Evolutionary conservation across 345 rosid species (phyloP), one percentile per base, ranked within the genome.

Genomic region (Ricinus communis): DNA sequence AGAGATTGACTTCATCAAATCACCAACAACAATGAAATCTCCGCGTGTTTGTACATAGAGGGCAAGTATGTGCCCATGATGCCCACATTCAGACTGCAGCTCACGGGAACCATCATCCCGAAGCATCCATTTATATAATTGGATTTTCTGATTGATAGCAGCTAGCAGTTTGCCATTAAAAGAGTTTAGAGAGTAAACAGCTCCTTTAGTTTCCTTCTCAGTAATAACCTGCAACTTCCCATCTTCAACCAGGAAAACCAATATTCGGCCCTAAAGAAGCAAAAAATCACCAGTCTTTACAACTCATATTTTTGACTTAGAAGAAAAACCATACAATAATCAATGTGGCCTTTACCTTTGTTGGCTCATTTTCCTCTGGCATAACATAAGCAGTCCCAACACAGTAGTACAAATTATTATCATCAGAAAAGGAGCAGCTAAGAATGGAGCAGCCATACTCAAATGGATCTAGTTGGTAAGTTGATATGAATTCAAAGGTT

Each of bases 151-250:
- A 84, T 90, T 87, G 53, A 95, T 95, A 58, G 91, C 94, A 71
- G 99, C 99, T 16, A 92, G 88, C 66, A 95, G 77, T 79, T 92
- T 95, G 18, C 99, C 99, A 74, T 92, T 92, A 77, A 95, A 95
- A 50, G 96, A 90, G 80, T 90, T 90, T 63, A 95, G 76, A 57
- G 93, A 86, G 77, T 87, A 92, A 27, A 90, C 97, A 11, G 97
- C 86, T 54, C 99, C 97, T 74, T 92, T 89, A 11, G 97, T 95
- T 81, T 95, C 97, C 83, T 92, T 92, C 86, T 92, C 97, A 2
- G 90, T 82, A 60, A 95, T 81, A 67, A 95, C 88, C 82, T 90
- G 97, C 82, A 92, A 77, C 72, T 85, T 92, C 70, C 97, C 87
- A 63, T 90, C 97, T 81, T 95, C 97, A 31, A 89, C 93, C 50